A percentile compares a stretch with the other conserved stretches of the same genome.
phyloP scores from a whole-genome alignment of 139 green algal species.

The Chlamydomonas schloesseri region DNA sequence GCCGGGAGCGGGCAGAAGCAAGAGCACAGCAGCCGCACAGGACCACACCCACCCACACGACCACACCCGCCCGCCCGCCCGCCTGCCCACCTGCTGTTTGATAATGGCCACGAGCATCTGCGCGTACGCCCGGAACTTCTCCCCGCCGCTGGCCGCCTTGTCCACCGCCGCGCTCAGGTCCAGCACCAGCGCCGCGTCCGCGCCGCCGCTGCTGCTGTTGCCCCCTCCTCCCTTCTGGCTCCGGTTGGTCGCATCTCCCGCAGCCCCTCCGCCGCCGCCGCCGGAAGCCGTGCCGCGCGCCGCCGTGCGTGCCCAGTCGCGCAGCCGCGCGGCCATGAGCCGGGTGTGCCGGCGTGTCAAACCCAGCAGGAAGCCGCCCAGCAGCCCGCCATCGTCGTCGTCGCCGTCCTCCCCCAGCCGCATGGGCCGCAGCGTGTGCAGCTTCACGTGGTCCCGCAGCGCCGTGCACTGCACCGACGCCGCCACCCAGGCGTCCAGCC shows the following conservation, averaged over 20 bases:
- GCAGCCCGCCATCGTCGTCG: slow-evolving; percentile 25
- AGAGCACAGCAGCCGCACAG: too few species aligned
- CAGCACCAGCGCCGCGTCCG: slow-evolving; percentile 4
- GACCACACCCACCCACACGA: neutral
- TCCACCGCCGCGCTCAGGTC: slow-evolving; percentile 24
- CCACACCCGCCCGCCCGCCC: neutral
- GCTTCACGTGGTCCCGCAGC: slow-evolving; percentile 61
- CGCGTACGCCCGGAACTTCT: slow-evolving; percentile 57
- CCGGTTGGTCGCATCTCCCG: neutral
- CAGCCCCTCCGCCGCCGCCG: neutral
- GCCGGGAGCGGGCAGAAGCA: too few species aligned
- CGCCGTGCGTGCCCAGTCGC: neutral
- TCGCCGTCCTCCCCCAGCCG: neutral
- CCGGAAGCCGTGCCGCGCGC: neutral
- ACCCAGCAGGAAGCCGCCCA: slow-evolving; percentile 17
- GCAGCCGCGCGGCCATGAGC: slow-evolving; percentile 25
- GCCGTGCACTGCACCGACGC: slow-evolving; percentile 24
- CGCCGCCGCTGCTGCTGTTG: neutral
- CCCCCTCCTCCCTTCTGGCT: neutral
- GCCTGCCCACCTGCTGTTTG: slow-evolving; percentile 44
- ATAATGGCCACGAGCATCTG: slow-evolving; percentile 54
- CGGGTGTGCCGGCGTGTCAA: slow-evolving; percentile 22
- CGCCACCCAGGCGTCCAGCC: slow-evolving; percentile 13
- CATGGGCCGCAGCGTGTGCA: slow-evolving; percentile 43
- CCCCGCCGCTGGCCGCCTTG: slow-evolving; percentile 34